A percentile compares a stretch with the other conserved stretches of the same genome.
Conservation (phyloP, 306 rosid genomes). For the Sphenostylis stenocarpa region DNA sequence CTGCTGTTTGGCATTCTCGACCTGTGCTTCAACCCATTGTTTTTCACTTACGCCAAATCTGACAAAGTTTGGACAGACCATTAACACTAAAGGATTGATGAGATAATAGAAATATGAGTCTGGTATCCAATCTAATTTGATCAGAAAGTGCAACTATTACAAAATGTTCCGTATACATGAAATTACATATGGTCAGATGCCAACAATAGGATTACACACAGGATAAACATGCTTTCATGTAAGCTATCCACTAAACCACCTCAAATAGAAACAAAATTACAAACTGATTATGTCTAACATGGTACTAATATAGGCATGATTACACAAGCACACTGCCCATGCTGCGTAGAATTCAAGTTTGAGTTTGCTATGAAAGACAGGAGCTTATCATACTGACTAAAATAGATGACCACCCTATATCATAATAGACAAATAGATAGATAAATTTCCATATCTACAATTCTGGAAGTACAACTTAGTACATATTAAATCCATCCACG, state of each 20-base stretch:
- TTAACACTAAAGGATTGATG: conserved; percentile 6
- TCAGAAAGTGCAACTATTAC: not conserved
- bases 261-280: not conserved
- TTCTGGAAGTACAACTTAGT: not conserved
- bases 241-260: conserved; percentile 11
- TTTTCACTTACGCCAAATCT: conserved; percentile 99
- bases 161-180: not conserved
- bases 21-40: conserved; percentile 99
- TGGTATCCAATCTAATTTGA: conserved; percentile 18
- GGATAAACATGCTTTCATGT: not conserved
- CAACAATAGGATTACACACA: not conserved
- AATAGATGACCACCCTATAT: not conserved
- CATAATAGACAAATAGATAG: not conserved
- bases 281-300: not conserved
- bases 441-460: conserved; percentile 2
- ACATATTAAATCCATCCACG: conserved; percentile 11
- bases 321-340: not conserved
- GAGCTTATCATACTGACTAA: not conserved
- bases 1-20: conserved; percentile 95
- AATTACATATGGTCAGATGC: not conserved
- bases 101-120: conserved; percentile 13
- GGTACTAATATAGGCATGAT: not conserved
- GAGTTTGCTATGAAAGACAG: not conserved
- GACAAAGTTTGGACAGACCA: conserved; percentile 33
- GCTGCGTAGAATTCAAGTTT: not conserved